A percentile compares a stretch with the other conserved stretches of the same genome.
Conservation (phyloP, 2,329 filamentous ascomycete genomes). For the Lachnellula hyalina region DNA sequence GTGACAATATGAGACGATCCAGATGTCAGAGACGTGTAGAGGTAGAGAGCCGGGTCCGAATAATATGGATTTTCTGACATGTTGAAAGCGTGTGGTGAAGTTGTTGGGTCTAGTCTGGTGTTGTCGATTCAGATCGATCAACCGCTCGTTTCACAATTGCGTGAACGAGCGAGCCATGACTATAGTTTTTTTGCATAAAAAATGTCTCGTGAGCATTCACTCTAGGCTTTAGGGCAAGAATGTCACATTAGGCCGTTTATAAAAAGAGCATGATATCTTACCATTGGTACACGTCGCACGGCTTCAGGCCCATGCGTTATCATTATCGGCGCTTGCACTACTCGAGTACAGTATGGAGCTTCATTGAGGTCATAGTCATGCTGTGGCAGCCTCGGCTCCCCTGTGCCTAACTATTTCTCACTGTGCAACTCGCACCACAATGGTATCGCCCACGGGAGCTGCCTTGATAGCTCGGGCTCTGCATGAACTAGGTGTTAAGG, state of each 20-base stretch:
- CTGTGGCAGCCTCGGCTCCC: constrained; percentile 4
- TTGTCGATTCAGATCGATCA: constrained; percentile 1
- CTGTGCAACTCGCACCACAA: background rate
- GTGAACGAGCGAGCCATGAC: constrained; percentile 6
- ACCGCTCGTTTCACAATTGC: constrained; percentile 16
- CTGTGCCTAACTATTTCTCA: background rate
- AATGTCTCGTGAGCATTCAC: constrained; percentile 1
- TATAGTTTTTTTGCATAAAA: background rate
- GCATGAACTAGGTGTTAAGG: constrained; percentile 25
- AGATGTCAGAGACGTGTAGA: constrained; percentile 93
- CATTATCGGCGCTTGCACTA: background rate
- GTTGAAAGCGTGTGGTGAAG: constrained; percentile 8
- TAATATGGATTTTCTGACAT: constrained; percentile 32
- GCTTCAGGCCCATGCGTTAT: background rate
- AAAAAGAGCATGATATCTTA: background rate
- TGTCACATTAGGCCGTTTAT: background rate
- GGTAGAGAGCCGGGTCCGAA: constrained; percentile 72
- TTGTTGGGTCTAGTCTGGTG: background rate
- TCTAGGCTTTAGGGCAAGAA: background rate
- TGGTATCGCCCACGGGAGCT: constrained; percentile 20
- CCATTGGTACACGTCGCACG: constrained; percentile 7
- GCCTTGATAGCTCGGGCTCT: constrained; percentile 26
- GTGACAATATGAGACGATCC: constrained; percentile 96
- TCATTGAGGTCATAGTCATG: background rate
- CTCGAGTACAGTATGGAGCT: background rate